These are phyloP conservation scores for Salix viminalis DNA, from an alignment of 345 rosid species.

Conservation along the genomic window DNA sequence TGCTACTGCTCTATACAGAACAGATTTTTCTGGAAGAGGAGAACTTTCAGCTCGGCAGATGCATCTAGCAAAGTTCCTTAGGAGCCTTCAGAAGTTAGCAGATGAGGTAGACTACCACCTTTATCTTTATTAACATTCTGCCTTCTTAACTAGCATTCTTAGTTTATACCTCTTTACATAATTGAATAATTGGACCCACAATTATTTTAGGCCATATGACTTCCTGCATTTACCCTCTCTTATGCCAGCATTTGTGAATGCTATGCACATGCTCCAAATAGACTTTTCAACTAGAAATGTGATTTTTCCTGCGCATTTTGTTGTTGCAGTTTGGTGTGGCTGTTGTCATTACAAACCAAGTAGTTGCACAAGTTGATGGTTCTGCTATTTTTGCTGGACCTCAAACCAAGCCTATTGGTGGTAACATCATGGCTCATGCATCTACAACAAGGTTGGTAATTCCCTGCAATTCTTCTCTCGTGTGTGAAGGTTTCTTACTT, in stretches of 20 bases:
- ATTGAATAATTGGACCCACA: neutral
- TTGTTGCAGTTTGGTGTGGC: slow-evolving; percentile 81
- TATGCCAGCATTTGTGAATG: neutral
- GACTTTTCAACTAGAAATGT: neutral
- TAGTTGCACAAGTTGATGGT: slow-evolving; percentile 98
- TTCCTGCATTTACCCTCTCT: neutral
- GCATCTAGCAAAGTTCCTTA: slow-evolving; percentile 97
- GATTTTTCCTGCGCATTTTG: neutral
- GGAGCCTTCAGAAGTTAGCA: slow-evolving; percentile 92
- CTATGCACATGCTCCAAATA: neutral
- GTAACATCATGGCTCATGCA: slow-evolving; percentile 98
- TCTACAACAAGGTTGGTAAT: slow-evolving; percentile 78
- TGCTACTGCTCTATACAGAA: slow-evolving; percentile 90
- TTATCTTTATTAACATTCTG: neutral
- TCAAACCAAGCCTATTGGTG: slow-evolving; percentile 93
- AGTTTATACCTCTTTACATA: neutral
- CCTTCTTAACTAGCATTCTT: neutral
- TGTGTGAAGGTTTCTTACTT: neutral
- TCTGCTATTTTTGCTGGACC: slow-evolving; percentile 96
- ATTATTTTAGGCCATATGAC: neutral
- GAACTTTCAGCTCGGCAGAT: slow-evolving; percentile 94
- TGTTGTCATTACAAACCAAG: slow-evolving; percentile 90
- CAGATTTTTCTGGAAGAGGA: slow-evolving; percentile 93
- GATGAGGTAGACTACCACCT: slow-evolving; percentile 60
- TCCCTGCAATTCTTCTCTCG: neutral